Percentiles rank a stretch among this genome's conserved stretches.
These are phyloP conservation scores for Fraxinus angustifolia DNA, from an alignment of 305 asterid species.

Conservation along the genomic window DNA sequence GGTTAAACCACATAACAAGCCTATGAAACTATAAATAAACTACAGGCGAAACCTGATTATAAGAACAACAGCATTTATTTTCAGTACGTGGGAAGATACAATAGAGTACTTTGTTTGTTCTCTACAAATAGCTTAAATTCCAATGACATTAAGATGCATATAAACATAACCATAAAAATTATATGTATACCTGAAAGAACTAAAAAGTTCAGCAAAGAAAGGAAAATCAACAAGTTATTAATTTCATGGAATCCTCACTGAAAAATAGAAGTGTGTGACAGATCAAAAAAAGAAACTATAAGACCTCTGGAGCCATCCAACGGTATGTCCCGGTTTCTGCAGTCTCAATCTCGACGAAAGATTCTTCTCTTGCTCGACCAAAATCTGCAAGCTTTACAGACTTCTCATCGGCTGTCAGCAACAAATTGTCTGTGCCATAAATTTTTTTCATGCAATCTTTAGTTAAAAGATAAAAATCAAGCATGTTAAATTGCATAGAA, in stretches of 20 bases:
- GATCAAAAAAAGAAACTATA: constrained; percentile 15
- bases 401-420: constrained; percentile 80
- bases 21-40: not conserved
- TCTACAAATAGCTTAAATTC: not conserved
- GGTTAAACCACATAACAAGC: not conserved
- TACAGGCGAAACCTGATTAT: not conserved
- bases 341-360: constrained; percentile 94
- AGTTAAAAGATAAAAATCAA: constrained; percentile 18
- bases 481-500: not conserved
- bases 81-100: not conserved
- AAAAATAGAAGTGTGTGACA: not conserved
- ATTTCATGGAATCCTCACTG: not conserved
- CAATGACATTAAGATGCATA: not conserved
- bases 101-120: not conserved
- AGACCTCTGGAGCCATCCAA: constrained; percentile 99
- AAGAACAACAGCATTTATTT: not conserved
- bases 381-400: constrained; percentile 95
- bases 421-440: constrained; percentile 76
- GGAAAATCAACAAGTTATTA: not conserved
- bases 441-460: constrained; percentile 24
- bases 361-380: constrained; percentile 94
- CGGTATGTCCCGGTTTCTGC: constrained; percentile 96
- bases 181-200: not conserved
- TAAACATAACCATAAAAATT: not conserved
- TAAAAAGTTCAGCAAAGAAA: not conserved